A percentile compares a stretch with the other conserved stretches of the same genome.
Evolutionary conservation across 352 stramenopile species (phyloP).

Genomic region (Globisporangium spiculum): DNA sequence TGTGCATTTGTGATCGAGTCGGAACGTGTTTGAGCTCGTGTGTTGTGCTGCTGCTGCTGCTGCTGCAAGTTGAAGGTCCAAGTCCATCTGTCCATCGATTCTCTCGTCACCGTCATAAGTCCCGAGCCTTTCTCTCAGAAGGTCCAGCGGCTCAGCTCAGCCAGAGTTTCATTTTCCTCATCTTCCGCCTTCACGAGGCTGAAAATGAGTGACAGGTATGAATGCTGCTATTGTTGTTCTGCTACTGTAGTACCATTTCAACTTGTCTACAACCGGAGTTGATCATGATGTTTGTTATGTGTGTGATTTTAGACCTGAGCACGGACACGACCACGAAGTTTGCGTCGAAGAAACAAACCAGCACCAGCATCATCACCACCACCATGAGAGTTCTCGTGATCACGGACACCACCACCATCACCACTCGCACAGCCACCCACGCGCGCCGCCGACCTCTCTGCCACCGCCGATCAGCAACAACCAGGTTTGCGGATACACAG

Average conservation of each 20-base stretch:
- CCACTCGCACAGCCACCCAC: slow-evolving; percentile 11
- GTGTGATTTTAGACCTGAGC: slow-evolving; percentile 9
- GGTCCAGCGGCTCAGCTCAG: background rate
- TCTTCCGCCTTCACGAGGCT: background rate
- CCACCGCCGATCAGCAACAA: slow-evolving; percentile 53
- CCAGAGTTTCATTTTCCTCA: background rate
- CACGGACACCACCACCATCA: slow-evolving; percentile 8
- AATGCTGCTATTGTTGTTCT: background rate
- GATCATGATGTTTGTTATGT: background rate
- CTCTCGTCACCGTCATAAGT: background rate
- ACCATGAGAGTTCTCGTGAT: background rate
- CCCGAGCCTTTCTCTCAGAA: background rate
- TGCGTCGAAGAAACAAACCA: slow-evolving; percentile 16
- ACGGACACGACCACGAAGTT: slow-evolving; percentile 1
- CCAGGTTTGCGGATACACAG: slow-evolving; percentile 26
- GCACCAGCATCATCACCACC: slow-evolving; percentile 5
- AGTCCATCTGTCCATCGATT: background rate
- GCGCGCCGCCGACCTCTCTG: slow-evolving; percentile 24
- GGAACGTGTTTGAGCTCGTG: background rate
- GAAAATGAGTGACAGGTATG: background rate
- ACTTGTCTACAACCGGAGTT: background rate
- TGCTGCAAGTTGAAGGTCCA: background rate
- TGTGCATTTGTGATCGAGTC: slow-evolving; percentile 1
- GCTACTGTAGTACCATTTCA: background rate
- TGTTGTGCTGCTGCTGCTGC: background rate